phyloP scores from a whole-genome alignment of 352 stramenopile genomes.

The Globisporangium irregulare region DNA sequence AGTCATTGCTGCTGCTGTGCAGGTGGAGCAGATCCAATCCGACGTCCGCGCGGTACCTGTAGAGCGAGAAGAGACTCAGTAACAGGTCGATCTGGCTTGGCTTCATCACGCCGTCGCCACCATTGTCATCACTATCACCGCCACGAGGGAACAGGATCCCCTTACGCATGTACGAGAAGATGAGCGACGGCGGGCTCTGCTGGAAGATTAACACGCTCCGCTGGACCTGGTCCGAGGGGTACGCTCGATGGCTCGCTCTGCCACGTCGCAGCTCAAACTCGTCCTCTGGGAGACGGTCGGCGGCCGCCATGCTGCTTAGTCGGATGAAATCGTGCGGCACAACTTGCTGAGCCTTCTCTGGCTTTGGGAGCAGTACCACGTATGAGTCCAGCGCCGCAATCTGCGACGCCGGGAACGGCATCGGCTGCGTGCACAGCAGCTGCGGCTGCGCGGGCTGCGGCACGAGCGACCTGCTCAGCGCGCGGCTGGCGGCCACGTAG shows the following conservation, averaged over 20 bases:
- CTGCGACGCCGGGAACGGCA: conserved; percentile 52
- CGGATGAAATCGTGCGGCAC: conserved; percentile 38
- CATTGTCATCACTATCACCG: background rate
- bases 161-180: conserved; percentile 62
- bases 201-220: conserved; percentile 63
- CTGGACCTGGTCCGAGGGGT: conserved; percentile 8
- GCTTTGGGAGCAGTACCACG: conserved; percentile 58
- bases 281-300: conserved; percentile 40
- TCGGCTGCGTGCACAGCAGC: conserved; percentile 59
- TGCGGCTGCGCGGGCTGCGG: conserved; percentile 72
- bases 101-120: conserved; percentile 21
- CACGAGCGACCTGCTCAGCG: conserved; percentile 48
- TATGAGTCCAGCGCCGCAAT: conserved; percentile 78
- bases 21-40: conserved; percentile 46
- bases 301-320: conserved; percentile 35
- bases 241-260: background rate
- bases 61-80: conserved; percentile 80
- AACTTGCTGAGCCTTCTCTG: background rate
- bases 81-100: conserved; percentile 71
- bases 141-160: conserved; percentile 22
- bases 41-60: conserved; percentile 83
- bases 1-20: conserved; percentile 1
- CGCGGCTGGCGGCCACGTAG: conserved; percentile 65
- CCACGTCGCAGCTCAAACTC: conserved; percentile 56
- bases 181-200: conserved; percentile 70